phyloP scores from a whole-genome alignment of 1,139 yeast genomes.

The Trichomonascaceae sp. region DNA sequence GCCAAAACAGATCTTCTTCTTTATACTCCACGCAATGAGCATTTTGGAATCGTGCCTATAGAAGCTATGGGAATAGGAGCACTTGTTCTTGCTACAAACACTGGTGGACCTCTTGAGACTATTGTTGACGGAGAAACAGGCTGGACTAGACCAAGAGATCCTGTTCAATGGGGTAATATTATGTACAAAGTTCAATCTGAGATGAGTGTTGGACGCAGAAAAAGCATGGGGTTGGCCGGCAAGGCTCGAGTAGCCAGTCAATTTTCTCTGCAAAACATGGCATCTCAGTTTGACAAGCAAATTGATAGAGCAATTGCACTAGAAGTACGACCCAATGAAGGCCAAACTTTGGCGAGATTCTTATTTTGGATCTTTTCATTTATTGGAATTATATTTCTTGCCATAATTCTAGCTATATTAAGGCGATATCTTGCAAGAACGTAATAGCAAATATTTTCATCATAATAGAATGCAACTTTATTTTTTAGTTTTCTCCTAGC shows the following conservation, averaged over 20 bases:
- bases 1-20: constrained; percentile 53
- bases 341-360: constrained; percentile 3
- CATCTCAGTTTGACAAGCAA: constrained; percentile 42
- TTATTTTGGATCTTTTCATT: constrained; percentile 8
- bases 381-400: constrained; percentile 21
- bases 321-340: constrained; percentile 24
- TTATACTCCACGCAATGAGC: constrained; percentile 90
- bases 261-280: constrained; percentile 62
- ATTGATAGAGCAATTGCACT: constrained; percentile 11
- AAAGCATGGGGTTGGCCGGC: constrained; percentile 46
- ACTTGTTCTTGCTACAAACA: constrained; percentile 79
- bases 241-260: constrained; percentile 42
- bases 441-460: not conserved
- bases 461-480: not conserved
- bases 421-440: constrained; percentile 26
- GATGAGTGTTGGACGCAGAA: constrained; percentile 27
- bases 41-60: constrained; percentile 95
- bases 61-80: constrained; percentile 85
- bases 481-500: not conserved
- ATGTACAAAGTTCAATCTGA: constrained; percentile 41
- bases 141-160: constrained; percentile 55
- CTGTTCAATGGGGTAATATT: constrained; percentile 57
- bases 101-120: constrained; percentile 93
- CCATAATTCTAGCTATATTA: constrained; percentile 26
- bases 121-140: constrained; percentile 67